These are phyloP conservation scores for Haematococcus sp. DNA, from an alignment of 139 green algal species.

Conservation along the genomic window DNA sequence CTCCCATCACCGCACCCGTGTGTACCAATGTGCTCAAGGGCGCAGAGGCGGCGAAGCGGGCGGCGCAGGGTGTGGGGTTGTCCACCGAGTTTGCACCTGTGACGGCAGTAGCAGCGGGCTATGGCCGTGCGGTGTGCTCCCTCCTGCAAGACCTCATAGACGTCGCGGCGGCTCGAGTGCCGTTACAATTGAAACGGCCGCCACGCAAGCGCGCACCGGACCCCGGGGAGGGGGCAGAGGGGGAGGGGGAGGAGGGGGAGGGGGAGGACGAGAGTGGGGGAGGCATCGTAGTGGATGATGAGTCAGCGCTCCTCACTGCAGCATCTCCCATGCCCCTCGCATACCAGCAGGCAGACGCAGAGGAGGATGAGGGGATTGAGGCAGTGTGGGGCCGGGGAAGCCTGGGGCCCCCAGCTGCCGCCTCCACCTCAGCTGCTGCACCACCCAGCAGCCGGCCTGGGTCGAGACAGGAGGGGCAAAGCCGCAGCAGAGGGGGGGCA, in stretches of 20 bases:
- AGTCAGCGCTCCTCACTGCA: not conserved
- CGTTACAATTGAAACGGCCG: not conserved
- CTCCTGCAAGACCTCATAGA: slow-evolving; percentile 32
- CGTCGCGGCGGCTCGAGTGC: not conserved
- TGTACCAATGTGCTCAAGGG: slow-evolving; percentile 38
- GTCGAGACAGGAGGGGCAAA: no score
- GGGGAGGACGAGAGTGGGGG: not conserved
- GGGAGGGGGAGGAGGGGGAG: not conserved
- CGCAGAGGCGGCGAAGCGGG: slow-evolving; percentile 34
- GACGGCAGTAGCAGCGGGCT: slow-evolving; percentile 27
- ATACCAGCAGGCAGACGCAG: not conserved
- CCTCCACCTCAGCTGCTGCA: no score
- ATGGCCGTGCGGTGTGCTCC: slow-evolving; percentile 31
- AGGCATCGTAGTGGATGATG: not conserved
- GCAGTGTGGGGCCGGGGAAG: not conserved
- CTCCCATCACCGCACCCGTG: slow-evolving; percentile 5
- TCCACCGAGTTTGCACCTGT: slow-evolving; percentile 36
- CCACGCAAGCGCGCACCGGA: not conserved
- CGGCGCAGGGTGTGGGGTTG: slow-evolving; percentile 29
- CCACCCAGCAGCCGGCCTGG: no score
- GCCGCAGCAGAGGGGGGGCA: no score
- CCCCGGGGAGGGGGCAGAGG: not conserved
- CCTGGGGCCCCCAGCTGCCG: no score
- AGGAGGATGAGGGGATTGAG: not conserved
- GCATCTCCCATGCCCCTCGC: not conserved